phyloP scores from a whole-genome alignment of 1,139 yeast species.

The Candida tropicalis region DNA sequence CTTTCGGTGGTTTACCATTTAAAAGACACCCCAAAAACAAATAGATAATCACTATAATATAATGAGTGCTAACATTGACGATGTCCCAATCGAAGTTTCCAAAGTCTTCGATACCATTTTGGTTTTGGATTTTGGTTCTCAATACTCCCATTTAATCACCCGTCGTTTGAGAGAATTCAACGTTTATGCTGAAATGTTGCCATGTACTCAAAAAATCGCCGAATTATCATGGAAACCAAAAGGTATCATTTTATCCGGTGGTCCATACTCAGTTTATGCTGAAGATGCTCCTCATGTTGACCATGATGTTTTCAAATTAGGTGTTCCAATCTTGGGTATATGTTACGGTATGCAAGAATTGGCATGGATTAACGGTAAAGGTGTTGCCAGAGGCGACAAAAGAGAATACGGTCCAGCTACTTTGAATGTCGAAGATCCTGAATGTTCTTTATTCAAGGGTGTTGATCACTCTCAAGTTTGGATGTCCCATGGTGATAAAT shows the following conservation, averaged over 20 bases:
- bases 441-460: conserved; percentile 77
- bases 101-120: conserved; percentile 92
- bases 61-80: conserved; percentile 19
- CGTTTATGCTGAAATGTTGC: conserved; percentile 98
- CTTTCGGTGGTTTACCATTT: conserved; percentile 10
- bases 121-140: conserved; percentile 98
- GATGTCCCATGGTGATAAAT: conserved; percentile 99
- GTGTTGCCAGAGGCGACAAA: conserved; percentile 95
- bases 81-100: conserved; percentile 64
- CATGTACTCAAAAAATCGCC: conserved; percentile 94
- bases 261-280: conserved; percentile 97
- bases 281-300: conserved; percentile 97
- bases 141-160: conserved; percentile 94
- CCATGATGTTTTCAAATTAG: conserved; percentile 84
- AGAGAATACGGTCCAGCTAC: conserved; percentile 98
- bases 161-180: conserved; percentile 98
- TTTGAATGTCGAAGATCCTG: conserved; percentile 68
- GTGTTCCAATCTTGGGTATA: conserved; percentile 94
- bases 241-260: conserved; percentile 95
- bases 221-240: conserved; percentile 94
- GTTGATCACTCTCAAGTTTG: conserved; percentile 94
- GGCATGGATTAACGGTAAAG: conserved; percentile 97
- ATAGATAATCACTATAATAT: neutral
- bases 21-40: neutral
- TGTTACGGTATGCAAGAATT: conserved; percentile 99